Evolutionary conservation across 495 filamentous ascomycete species (phyloP), one percentile per base, ranked within the genome.

Genomic region (Talaromyces proteolyticus): DNA sequence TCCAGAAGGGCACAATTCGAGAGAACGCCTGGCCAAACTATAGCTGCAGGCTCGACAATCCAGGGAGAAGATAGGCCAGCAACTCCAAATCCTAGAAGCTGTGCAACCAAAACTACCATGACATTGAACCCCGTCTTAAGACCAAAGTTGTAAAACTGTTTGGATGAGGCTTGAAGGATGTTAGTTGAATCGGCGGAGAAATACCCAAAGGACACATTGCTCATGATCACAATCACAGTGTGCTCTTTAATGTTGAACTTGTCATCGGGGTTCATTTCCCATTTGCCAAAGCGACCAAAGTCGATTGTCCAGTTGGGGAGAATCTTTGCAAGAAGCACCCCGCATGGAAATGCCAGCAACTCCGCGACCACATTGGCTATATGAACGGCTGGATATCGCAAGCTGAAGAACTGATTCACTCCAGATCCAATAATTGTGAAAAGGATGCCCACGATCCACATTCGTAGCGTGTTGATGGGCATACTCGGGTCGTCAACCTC

Each of bases 181-280:
- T 67, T 75, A 6, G 71, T 75, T 6, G 71, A 52, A 20, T 73
- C 69, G 4, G 71, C 69, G 14, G 60, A 67, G 20, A 61, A 60
- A 42, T 67, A 93, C 0, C 88, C 88, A 54, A 93, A 93, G 17
- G 88, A 89, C 24, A 91, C 87, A 65, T 93, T 91, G 68, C 87
- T 91, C 75, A 84, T 88, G 54, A 92, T 88, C 56, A 91, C 90
- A 51, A 93, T 87, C 60, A 89, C 86, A 44, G 79, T 84, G 64
- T 93, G 88, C 62, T 93, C 88, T 59, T 93, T 92, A 60, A 88
- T 81, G 57, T 93, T 91, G 68, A 87, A 86, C 18, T 74, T 24
- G 14, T 59, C 76, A 3, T 82, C 81, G 1, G 82, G 82, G 53
- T 85, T 85, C 19, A 73, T 68, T 51, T 65, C 73, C 24, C 63